Evolutionary conservation across 305 asterid species (phyloP), one percentile per base, ranked within the genome.

Genomic region (Rubia balearica): DNA sequence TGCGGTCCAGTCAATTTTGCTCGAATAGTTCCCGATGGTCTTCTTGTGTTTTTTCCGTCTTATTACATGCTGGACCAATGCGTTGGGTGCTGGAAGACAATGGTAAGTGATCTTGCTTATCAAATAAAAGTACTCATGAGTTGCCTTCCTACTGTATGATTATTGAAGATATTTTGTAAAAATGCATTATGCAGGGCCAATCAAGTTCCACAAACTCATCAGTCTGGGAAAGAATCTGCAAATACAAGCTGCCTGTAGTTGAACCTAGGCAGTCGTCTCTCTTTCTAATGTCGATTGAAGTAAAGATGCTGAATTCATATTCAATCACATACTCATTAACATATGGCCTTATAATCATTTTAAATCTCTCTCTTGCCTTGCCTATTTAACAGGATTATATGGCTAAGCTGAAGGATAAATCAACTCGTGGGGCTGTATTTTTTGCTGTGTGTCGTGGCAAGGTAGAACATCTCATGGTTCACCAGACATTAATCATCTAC

Each of bases 381-480:
- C 74, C 80, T 80, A 75, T 71, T 68, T 27, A 51, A 63, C 90
- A 94, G 99, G 99, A 94, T 69, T 94, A 88, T 78, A 94, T 85
- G 95, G 74, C 84, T 72, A 91, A 94, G 77, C 81, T 94, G 71
- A 88, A 86, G 81, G 89, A 77, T 72, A 79, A 82, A 63, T 78
- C 94, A 78, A 76, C 89, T 72, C 83, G 94, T 42, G 99, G 99
- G 46, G 93, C 99, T 68, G 81, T 91, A 19, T 94, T 94, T 83
- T 91, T 94, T 82, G 99, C 98, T 4, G 99, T 94, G 42, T 94
- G 99, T 78, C 98, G 99, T 73, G 99, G 99, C 67, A 94, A 94
- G 96, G 99, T 94, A 81, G 19, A 59, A 27, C 70, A 57, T 33
- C 21, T 68, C 56, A 19, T 55, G 62, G n/a, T 22, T 53, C 9